Base-by-base conservation (phyloP, 176 grass and related monocot genomes). In the Oryza coarctata region DNA sequence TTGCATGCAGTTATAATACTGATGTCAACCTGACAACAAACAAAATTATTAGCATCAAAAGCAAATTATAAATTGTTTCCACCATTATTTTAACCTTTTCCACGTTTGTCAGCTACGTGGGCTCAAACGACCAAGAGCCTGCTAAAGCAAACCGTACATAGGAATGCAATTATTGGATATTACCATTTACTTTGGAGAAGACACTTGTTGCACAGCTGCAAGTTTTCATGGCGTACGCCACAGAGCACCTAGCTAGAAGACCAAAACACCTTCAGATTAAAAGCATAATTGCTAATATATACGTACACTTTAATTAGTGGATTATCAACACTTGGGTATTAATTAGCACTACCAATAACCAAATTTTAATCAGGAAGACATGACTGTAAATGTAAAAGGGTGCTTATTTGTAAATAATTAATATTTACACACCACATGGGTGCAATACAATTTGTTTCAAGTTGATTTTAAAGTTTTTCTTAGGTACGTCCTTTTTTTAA, bases 81-180 rank as follows among this genome's bases (percentile, higher is more conserved):
- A 80, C 70, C 82, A 70, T 70, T 63, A 30, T 80, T 81, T 57
- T 58, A 33, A 70, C 71, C 63, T 75, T 81, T 89, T 71, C 64
- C 77, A 76, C 64, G 71, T 44, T 62, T 81, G 31, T 64, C 5
- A 57, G 82, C 65, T 81, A 71, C 55, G 82, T 71, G 77, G 55
- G 35, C 18, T 44, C 49, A 89, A 63, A 70, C 32, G 23, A 63
- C 62, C 71, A 65, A 44, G 50, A 26, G 73, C 40, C 70, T 9
- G 38, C 63, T 65, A 89, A 85, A 89, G 82, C 63, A 85, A 68
- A 85, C 2, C 11, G 52, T 55, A 85, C 71, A 65, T 65, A 89
- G 7, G 29, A 68, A 12, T 18, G 55, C 82, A 76, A 89, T 85
- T 85, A 76, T 81, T 81, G 65, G 65, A 41, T 50, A 80, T 76